Percentiles rank a stretch among this genome's conserved stretches.
Evolutionary conservation across 257 asterid species (phyloP).

Genomic region (Solanum ossicruentum): DNA sequence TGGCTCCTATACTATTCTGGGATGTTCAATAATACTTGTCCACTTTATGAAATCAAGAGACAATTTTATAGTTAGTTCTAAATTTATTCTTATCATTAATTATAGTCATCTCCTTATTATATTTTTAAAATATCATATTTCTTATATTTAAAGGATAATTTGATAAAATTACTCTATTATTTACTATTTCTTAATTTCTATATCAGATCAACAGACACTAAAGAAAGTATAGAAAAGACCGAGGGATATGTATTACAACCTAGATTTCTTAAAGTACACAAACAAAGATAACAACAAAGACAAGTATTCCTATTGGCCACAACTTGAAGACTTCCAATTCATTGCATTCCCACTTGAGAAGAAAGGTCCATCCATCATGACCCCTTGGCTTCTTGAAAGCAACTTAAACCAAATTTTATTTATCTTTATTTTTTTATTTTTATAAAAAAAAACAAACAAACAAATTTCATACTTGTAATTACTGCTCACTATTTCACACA

Average conservation of each 20-base stretch:
- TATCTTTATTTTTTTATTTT: too few species aligned
- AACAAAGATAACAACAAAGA: background rate
- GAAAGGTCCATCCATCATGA: background rate
- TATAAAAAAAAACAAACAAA: background rate
- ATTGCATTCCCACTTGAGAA: background rate
- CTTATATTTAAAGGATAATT: too few species aligned
- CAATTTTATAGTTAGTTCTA: too few species aligned
- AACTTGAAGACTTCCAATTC: background rate
- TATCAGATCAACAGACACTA: accelerated
- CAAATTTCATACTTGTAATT: background rate
- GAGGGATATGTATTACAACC: background rate
- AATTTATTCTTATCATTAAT: too few species aligned
- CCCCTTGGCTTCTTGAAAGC: background rate
- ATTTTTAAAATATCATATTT: too few species aligned
- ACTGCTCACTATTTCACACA: background rate
- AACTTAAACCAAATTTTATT: background rate
- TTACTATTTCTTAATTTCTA: too few species aligned
- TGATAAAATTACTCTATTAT: too few species aligned
- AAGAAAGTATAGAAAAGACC: too few species aligned
- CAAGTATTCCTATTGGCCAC: background rate
- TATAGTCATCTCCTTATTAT: too few species aligned
- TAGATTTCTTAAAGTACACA: background rate
- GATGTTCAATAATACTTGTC: too few species aligned
- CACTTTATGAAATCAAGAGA: too few species aligned
- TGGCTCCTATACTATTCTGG: too few species aligned